Conservation (phyloP, 164 flowering plant genomes). For the Berberis vulgaris region DNA sequence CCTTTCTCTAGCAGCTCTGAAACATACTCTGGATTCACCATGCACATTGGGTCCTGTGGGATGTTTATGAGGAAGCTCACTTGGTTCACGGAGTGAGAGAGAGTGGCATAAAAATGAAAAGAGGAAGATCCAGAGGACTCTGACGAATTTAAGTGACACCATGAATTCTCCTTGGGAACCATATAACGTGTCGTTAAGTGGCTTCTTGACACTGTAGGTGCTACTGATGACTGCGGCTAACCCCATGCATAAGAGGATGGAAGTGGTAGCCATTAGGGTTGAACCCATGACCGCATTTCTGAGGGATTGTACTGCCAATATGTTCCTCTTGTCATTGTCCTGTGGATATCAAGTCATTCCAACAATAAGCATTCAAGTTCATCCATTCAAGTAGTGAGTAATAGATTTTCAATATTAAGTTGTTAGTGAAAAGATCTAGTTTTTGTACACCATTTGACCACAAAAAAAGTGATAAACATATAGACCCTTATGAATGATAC, state of each 20-base stretch:
- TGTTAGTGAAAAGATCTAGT: not conserved
- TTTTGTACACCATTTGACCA: not conserved
- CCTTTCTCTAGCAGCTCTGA: conserved; percentile 65
- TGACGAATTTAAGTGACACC: conserved; percentile 68
- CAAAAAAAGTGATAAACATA: not conserved
- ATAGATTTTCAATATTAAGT: not conserved
- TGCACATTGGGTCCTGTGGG: conserved; percentile 26
- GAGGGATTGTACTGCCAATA: conserved; percentile 79
- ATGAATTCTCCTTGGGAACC: conserved; percentile 91
- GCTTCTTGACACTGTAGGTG: conserved; percentile 80
- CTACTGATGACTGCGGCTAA: conserved; percentile 91
- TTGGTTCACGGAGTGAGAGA: conserved; percentile 64
- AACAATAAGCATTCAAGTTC: not conserved
- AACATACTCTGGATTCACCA: conserved; percentile 46
- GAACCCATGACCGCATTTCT: conserved; percentile 91
- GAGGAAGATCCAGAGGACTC: conserved; percentile 53
- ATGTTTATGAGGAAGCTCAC: conserved; percentile 74
- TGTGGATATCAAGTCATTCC: conserved; percentile 11
- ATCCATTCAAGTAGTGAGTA: too few relatives aligned
- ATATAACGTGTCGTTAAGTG: conserved; percentile 49
- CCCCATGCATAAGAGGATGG: conserved; percentile 69
- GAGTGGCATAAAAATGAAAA: conserved; percentile 77
- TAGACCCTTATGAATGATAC: conserved; percentile 16
- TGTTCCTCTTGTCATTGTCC: conserved; percentile 90
- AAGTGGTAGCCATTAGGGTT: conserved; percentile 87